Conservation (phyloP, 371 early-diverging fungal genomes). For the Lichtheimia ornata region DNA sequence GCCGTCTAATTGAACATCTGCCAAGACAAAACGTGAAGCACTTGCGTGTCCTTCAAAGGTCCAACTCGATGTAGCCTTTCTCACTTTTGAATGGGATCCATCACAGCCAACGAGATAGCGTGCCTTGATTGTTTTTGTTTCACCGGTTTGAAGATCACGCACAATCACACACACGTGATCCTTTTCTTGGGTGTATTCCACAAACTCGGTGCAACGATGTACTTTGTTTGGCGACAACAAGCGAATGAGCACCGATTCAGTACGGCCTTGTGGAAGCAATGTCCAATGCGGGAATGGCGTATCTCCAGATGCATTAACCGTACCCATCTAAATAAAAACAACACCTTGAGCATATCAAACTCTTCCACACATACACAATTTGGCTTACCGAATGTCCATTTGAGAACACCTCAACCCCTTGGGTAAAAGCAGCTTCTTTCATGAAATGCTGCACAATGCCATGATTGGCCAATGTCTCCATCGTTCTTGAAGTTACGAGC, state of each 20-base stretch:
- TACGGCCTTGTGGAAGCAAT: conserved; percentile 25
- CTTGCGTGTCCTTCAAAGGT: conserved; percentile 36
- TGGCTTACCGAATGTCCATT: conserved; percentile 24
- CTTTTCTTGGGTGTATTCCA: conserved; percentile 29
- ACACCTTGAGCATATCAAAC: too few species aligned
- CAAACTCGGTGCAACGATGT: conserved; percentile 32
- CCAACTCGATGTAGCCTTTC: conserved; percentile 31
- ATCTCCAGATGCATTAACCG: conserved; percentile 10
- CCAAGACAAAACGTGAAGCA: conserved; percentile 28
- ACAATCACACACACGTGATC: conserved; percentile 23
- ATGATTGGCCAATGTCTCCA: conserved; percentile 35
- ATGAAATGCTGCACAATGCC: conserved; percentile 29
- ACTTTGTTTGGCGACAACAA: conserved; percentile 14
- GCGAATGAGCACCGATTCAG: conserved; percentile 22
- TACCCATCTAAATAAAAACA: conserved; percentile 6
- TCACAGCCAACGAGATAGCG: conserved; percentile 42
- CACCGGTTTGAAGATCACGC: neutral
- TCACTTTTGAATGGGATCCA: conserved; percentile 35
- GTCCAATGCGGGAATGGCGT: conserved; percentile 35
- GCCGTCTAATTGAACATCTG: conserved; percentile 27
- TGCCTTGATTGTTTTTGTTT: conserved; percentile 16
- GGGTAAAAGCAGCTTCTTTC: conserved; percentile 13
- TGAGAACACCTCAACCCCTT: conserved; percentile 23
- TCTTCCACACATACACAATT: neutral
- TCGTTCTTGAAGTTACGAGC: conserved; percentile 33